Percentiles rank a stretch among this genome's conserved stretches.
Conservation (phyloP, 441 rosid genomes). For the Biscutella laevigata region DNA sequence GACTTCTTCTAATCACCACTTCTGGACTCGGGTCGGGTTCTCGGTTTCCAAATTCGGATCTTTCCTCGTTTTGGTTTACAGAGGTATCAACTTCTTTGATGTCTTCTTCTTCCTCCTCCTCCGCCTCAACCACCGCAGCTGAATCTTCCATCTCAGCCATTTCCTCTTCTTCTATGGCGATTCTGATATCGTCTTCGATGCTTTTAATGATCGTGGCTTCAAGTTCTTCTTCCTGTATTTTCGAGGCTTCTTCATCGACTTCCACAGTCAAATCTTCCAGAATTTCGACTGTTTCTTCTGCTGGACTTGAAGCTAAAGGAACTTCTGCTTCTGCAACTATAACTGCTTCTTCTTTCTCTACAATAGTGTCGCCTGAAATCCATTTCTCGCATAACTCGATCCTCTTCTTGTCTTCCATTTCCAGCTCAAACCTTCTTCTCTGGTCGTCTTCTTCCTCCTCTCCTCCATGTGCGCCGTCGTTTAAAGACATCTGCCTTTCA, state of each 20-base stretch:
- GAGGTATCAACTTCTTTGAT: slow-evolving; percentile 10
- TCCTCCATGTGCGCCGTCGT: slow-evolving; percentile 3
- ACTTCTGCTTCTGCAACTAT: background rate
- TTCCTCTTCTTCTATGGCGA: slow-evolving; percentile 24
- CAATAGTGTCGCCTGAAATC: slow-evolving; percentile 24
- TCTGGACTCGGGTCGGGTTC: slow-evolving; percentile 32
- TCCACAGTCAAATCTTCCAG: slow-evolving; percentile 13
- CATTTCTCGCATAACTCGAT: slow-evolving; percentile 29
- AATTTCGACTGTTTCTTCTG: slow-evolving; percentile 15
- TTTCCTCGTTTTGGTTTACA: slow-evolving; percentile 17
- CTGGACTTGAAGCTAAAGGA: background rate
- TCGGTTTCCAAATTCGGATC: slow-evolving; percentile 35
- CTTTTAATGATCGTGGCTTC: slow-evolving; percentile 16
- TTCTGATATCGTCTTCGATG: slow-evolving; percentile 22
- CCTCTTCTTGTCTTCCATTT: slow-evolving; percentile 27
- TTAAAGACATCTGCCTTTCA: slow-evolving; percentile 27
- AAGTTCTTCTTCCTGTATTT: slow-evolving; percentile 13
- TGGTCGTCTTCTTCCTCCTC: slow-evolving; percentile 14
- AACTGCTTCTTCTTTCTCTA: slow-evolving; percentile 13
- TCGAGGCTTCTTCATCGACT: slow-evolving; percentile 12
- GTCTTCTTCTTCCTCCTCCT: slow-evolving; percentile 2
- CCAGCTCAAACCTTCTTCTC: slow-evolving; percentile 24
- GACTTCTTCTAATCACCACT: slow-evolving; percentile 30
- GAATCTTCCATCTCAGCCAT: slow-evolving; percentile 9
- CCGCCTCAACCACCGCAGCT: background rate